Evolutionary conservation across 768 basidiomycete genomes (phyloP).

Genomic region (Podaxis mareebaensis): DNA sequence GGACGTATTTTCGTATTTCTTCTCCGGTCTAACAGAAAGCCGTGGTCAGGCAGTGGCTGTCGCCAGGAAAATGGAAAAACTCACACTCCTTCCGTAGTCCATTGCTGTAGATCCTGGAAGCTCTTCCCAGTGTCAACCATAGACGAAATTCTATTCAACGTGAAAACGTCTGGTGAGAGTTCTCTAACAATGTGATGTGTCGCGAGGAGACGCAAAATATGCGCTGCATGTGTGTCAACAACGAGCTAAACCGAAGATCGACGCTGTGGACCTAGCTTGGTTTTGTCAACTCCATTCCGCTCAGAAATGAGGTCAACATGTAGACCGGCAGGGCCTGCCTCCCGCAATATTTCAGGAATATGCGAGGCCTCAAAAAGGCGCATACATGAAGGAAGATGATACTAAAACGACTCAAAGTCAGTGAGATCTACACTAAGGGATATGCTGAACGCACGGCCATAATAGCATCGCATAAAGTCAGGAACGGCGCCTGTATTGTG

Average conservation of each 20-base stretch:
- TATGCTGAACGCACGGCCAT: constrained; percentile 54
- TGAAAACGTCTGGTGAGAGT: constrained; percentile 68
- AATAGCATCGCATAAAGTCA: constrained; percentile 70
- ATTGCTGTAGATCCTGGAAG: constrained; percentile 44
- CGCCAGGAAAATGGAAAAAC: constrained; percentile 11
- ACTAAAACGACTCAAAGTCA: constrained; percentile 38
- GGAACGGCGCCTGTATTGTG: constrained; percentile 67
- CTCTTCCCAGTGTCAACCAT: constrained; percentile 68
- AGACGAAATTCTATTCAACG: constrained; percentile 69
- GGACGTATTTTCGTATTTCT: constrained; percentile 66
- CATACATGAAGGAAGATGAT: constrained; percentile 74
- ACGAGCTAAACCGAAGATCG: neutral
- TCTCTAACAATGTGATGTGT: constrained; percentile 79
- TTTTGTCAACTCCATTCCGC: constrained; percentile 43
- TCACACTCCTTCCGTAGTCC: constrained; percentile 42
- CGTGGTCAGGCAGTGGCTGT: neutral
- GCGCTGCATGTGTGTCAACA: constrained; percentile 43
- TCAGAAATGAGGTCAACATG: constrained; percentile 49
- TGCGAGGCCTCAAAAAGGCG: constrained; percentile 74
- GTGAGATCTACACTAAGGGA: constrained; percentile 1
- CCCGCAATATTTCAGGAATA: constrained; percentile 67
- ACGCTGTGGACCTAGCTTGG: constrained; percentile 51
- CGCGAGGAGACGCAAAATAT: constrained; percentile 73
- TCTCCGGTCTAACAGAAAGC: constrained; percentile 43
- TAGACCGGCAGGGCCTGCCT: constrained; percentile 54